Conservation (phyloP, 1,284 basidiomycete species). For the Ceratobasidium theobromae region DNA sequence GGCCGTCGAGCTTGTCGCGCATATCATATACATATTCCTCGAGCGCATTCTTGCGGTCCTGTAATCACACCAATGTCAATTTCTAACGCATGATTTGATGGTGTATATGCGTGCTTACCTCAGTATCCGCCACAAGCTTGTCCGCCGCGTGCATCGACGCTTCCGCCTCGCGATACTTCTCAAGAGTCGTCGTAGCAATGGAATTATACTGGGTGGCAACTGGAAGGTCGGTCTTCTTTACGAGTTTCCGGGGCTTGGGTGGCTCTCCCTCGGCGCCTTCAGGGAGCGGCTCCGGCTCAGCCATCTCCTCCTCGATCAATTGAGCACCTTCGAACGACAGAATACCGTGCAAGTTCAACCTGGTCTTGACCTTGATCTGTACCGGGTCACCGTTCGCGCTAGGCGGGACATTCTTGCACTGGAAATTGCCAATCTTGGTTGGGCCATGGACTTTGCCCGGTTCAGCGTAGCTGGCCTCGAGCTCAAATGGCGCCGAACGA, state of each 20-base stretch:
- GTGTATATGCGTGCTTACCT: conserved; percentile 53
- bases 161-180: conserved; percentile 75
- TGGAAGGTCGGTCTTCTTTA: conserved; percentile 79
- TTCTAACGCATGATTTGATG: neutral
- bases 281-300: conserved; percentile 61
- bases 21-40: conserved; percentile 97
- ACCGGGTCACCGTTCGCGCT: conserved; percentile 69
- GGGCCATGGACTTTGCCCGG: conserved; percentile 68
- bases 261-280: conserved; percentile 54
- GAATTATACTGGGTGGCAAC: conserved; percentile 66
- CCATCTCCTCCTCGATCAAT: conserved; percentile 63
- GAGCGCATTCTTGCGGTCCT: conserved; percentile 95
- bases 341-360: conserved; percentile 82
- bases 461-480: conserved; percentile 80
- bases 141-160: conserved; percentile 84
- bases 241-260: conserved; percentile 65
- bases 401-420: conserved; percentile 73
- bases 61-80: conserved; percentile 23
- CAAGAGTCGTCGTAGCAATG: conserved; percentile 62
- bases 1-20: conserved; percentile 86
- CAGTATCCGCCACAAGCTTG: conserved; percentile 93
- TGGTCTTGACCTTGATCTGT: conserved; percentile 85
- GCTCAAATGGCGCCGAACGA: conserved; percentile 80
- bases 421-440: conserved; percentile 78
- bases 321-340: conserved; percentile 84